phyloP scores from a whole-genome alignment of 176 grass and related monocot genomes.

The Eleusine indica region DNA sequence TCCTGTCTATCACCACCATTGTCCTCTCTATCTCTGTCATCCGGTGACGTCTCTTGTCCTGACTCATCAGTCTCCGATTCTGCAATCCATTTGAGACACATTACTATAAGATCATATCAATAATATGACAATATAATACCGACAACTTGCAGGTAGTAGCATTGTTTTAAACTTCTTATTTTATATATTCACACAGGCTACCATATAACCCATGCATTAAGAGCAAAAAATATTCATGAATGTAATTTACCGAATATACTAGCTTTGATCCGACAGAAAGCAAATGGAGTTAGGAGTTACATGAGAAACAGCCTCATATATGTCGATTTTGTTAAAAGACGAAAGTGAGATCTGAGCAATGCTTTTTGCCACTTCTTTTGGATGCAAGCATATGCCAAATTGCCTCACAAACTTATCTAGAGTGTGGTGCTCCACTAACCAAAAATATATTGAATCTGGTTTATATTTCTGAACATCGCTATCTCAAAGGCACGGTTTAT shows the following conservation, averaged over 20 bases:
- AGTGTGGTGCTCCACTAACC: no score
- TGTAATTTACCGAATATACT: not conserved
- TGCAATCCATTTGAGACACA: constrained; percentile 25
- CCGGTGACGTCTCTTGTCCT: constrained; percentile 8
- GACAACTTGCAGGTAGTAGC: not conserved
- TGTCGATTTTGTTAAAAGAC: not conserved
- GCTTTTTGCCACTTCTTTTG: no score
- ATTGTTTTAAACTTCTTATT: not conserved
- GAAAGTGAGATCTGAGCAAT: not conserved
- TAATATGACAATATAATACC: not conserved
- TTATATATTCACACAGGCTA: not conserved
- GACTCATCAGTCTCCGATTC: constrained; percentile 17
- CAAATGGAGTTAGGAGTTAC: constrained; percentile 6
- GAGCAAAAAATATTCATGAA: not conserved
- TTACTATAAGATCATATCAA: not conserved
- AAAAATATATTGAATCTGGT: no score
- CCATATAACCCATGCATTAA: constrained; percentile 1
- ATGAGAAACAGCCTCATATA: not conserved
- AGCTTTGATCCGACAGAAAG: constrained; percentile 3
- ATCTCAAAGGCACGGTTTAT: no score
- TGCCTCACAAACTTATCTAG: no score
- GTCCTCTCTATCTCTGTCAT: not conserved
- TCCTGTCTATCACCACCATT: not conserved
- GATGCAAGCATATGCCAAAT: no score
- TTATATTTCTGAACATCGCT: no score